These are phyloP conservation scores for Sugiyamaella sp. DNA, from an alignment of 1,139 yeast species.

Conservation along the genomic window DNA sequence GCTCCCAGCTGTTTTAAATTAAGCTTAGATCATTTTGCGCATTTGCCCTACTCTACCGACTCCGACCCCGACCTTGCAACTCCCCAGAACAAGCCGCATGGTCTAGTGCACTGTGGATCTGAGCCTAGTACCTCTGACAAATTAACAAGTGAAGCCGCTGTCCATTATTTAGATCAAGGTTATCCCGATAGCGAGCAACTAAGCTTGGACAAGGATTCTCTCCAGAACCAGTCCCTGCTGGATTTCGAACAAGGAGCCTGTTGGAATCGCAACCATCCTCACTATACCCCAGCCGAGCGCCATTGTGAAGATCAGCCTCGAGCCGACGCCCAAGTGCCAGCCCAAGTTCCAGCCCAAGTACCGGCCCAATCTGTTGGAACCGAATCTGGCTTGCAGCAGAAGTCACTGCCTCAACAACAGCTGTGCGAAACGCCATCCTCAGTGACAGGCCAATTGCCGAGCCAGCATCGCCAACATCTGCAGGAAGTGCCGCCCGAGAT, in stretches of 20 bases:
- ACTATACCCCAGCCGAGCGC: too few relatives aligned
- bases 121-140: background rate
- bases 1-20: background rate
- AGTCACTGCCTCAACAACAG: background rate
- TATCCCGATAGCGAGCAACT: background rate
- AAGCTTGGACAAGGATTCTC: background rate
- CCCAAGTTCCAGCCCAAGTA: too few relatives aligned
- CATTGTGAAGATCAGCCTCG: too few relatives aligned
- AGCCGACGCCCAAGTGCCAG: too few relatives aligned
- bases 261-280: too few relatives aligned
- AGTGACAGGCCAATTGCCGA: background rate
- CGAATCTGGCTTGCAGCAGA: background rate
- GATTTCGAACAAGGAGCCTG: too few relatives aligned
- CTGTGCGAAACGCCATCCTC: background rate
- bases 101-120: background rate
- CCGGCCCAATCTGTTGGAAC: too few relatives aligned
- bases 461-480: background rate
- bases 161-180: background rate
- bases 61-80: background rate
- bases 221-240: too few relatives aligned
- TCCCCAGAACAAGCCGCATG: background rate
- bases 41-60: background rate
- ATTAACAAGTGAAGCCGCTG: background rate
- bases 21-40: constrained; percentile 2
- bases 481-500: too few relatives aligned